These are phyloP conservation scores for Cutaneotrichosporon sp. DNA, from an alignment of 1,284 basidiomycete genomes.

Conservation along the genomic window DNA sequence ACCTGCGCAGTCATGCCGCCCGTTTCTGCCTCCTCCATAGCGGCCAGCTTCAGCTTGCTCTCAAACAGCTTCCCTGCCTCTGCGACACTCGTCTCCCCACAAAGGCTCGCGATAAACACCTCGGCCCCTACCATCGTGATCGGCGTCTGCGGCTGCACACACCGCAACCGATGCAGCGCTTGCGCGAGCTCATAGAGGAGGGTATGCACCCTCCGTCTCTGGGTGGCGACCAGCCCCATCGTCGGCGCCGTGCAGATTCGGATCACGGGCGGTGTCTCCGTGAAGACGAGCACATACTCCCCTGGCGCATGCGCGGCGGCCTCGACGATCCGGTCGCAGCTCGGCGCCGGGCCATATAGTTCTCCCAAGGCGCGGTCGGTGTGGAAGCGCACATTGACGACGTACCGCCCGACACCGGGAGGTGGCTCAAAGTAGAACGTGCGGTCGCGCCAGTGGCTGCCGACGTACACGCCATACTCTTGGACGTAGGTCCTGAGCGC, in stretches of 20 bases:
- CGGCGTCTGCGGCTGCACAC: background rate
- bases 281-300: background rate
- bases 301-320: background rate
- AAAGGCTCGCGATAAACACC: background rate
- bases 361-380: background rate
- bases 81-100: background rate
- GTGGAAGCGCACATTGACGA: background rate
- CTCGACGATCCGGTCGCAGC: background rate
- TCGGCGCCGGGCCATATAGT: background rate
- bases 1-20: no score
- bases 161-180: background rate
- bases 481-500: background rate
- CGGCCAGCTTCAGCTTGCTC: background rate
- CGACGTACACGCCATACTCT: background rate
- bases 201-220: background rate
- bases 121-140: background rate
- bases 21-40: background rate
- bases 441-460: background rate
- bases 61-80: background rate
- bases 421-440: background rate
- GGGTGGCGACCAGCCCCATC: background rate
- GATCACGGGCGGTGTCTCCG: background rate
- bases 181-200: background rate
- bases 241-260: background rate
- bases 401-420: background rate